Conservation (phyloP, 2,329 filamentous ascomycete species). For the Trichoderma sp. region DNA sequence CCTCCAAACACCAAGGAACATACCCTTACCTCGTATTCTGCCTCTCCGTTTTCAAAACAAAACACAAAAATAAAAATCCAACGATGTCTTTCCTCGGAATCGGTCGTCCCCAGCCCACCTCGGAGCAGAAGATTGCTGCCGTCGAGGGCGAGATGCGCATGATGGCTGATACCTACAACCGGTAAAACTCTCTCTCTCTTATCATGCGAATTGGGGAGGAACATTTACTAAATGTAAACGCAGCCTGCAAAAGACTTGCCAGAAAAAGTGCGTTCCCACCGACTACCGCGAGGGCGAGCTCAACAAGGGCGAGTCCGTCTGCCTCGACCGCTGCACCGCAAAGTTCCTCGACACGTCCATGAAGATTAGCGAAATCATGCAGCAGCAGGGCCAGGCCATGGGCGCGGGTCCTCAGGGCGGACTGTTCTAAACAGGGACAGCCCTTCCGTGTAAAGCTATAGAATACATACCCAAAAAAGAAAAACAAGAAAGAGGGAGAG, state of each 20-base stretch:
- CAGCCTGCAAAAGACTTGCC: constrained; percentile 84
- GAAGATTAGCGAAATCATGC: constrained; percentile 96
- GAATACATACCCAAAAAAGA: neutral
- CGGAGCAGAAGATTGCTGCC: constrained; percentile 94
- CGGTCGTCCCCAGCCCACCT: constrained; percentile 75
- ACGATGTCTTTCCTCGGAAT: constrained; percentile 48
- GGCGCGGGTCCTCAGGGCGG: constrained; percentile 48
- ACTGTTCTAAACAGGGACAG: constrained; percentile 28
- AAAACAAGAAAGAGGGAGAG: neutral
- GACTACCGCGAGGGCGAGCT: constrained; percentile 95
- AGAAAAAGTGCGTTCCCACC: constrained; percentile 86
- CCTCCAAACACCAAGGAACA: neutral
- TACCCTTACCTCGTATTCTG: neutral
- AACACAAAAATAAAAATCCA: neutral
- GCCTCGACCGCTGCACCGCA: constrained; percentile 92
- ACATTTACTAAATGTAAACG: neutral
- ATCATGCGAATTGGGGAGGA: neutral
- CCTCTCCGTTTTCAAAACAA: neutral
- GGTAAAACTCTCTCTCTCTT: constrained; percentile 55
- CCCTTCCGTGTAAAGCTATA: neutral
- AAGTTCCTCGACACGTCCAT: constrained; percentile 99
- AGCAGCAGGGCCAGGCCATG: constrained; percentile 73
- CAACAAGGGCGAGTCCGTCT: constrained; percentile 98
- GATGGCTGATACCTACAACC: constrained; percentile 96
- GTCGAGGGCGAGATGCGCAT: constrained; percentile 98